Evolutionary conservation across 352 stramenopile species (phyloP), one percentile per base, ranked within the genome.

Genomic region (Discostella stelligera): DNA sequence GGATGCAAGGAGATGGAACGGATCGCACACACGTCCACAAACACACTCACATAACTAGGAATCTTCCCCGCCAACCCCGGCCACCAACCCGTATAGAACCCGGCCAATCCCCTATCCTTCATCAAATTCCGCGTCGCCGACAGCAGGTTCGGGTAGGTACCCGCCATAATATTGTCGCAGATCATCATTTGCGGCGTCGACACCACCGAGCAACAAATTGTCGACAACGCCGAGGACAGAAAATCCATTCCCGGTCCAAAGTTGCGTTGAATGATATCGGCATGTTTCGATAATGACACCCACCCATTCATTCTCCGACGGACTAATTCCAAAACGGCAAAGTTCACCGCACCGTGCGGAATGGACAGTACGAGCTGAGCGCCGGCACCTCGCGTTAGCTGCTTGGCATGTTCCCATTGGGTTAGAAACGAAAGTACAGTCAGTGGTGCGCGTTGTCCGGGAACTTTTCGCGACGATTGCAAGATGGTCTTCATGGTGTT

Each of bases 401-500:
- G 83, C 46, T 73, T 74, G 39, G 92, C 83, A 63, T 88, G 83
- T 25, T 85, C 74, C 58, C 82, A 88, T 64, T 79, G 65, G 10
- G 82, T 41, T n/a, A n/a, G n/a, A 30, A 91, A 78, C 37, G 80
- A 70, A 49, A 16, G 16, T 9, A 93, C 67, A 0, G 85, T 85
- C 44, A 90, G 65, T 60, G 72, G 70, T 20, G 53, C 49, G n/a
- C n/a, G n/a, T 20, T 82, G 71, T 23, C 77, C 88, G 21, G 71
- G 61, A 46, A 73, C 59, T 23, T 44, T 49, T 46, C 74, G 65
- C 5, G 84, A 86, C 10, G 83, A 87, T 82, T 96, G 92, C 50
- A 96, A 73, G n/a, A 96, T 86, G 7, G 92, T 96, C 84, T 96
- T 96, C 79, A 95, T 93, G n/a, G 90, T 93, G 76, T 96, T 95